Conservation (phyloP, 208 protist genomes). For the Trypanosoma brucei region DNA sequence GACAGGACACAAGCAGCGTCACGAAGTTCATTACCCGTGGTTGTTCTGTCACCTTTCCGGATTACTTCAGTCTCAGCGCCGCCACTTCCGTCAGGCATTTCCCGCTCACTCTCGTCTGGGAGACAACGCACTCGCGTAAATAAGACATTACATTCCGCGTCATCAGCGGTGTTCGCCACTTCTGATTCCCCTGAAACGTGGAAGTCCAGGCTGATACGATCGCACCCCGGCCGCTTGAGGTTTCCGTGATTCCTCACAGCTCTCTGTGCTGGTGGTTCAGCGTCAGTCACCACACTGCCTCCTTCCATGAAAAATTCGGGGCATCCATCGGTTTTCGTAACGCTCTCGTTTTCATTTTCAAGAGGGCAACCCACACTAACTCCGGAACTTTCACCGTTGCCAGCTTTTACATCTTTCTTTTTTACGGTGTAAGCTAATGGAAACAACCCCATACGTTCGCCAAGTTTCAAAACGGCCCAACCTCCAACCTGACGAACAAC, state of each 20-base stretch:
- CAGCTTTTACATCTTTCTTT: not conserved
- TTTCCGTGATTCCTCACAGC: no score
- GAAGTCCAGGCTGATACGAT: no score
- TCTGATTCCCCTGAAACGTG: no score
- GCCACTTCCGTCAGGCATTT: not conserved
- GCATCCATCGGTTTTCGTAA: no score
- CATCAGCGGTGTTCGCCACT: not conserved
- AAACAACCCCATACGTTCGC: slow-evolving; percentile 13
- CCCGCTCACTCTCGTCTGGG: not conserved
- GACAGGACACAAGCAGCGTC: no score
- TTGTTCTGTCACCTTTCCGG: not conserved
- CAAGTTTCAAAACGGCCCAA: slow-evolving; percentile 12
- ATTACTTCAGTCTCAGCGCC: not conserved
- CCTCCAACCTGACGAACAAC: slow-evolving; percentile 2
- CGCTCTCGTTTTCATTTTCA: no score
- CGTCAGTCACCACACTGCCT: no score
- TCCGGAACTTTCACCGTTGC: not conserved
- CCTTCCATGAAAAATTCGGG: no score
- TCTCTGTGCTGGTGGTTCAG: no score
- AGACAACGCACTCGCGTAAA: not conserved
- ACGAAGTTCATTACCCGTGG: no score
- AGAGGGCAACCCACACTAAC: not conserved
- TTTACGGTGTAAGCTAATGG: slow-evolving; percentile 11
- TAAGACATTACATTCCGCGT: not conserved
- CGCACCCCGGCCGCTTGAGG: no score